Conservation (phyloP, 495 filamentous ascomycete genomes). For the Friedmanniomyces simplex region DNA sequence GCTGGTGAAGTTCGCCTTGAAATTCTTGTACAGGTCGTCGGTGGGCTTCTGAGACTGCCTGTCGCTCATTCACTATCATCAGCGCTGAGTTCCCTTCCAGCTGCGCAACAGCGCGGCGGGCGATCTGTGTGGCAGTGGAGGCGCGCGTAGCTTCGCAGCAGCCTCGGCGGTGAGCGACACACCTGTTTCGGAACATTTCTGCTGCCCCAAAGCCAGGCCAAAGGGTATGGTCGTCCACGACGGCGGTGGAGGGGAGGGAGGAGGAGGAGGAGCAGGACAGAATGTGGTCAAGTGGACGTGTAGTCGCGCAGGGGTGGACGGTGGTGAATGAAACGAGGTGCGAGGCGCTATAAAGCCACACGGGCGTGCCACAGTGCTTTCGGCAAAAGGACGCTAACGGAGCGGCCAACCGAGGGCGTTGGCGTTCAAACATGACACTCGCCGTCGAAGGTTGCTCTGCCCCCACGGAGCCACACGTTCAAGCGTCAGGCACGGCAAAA, state of each 20-base stretch:
- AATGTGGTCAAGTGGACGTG: not conserved
- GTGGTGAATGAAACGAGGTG: not conserved
- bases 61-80: not conserved
- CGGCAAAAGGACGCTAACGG: too few species aligned
- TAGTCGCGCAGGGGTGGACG: not conserved
- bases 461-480: too few species aligned
- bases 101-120: not conserved
- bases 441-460: too few species aligned
- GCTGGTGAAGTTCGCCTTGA: slow-evolving; percentile 69
- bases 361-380: not conserved
- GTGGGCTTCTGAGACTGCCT: slow-evolving; percentile 79
- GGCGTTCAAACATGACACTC: too few species aligned
- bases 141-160: not conserved
- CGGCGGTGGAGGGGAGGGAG: not conserved
- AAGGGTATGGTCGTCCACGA: slow-evolving; percentile 1
- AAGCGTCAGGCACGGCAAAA: too few species aligned
- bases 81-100: not conserved
- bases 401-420: too few species aligned
- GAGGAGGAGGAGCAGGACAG: not conserved
- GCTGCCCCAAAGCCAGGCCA: slow-evolving; percentile 5
- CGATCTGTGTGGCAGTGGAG: slow-evolving; percentile 6
- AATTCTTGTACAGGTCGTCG: slow-evolving; percentile 72
- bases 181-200: slow-evolving; percentile 36
- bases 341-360: not conserved
- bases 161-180: slow-evolving; percentile 4